Evolutionary conservation across 371 early-diverging fungal genomes (phyloP), one percentile per base, ranked within the genome.

Genomic region (Mortierella sp.): DNA sequence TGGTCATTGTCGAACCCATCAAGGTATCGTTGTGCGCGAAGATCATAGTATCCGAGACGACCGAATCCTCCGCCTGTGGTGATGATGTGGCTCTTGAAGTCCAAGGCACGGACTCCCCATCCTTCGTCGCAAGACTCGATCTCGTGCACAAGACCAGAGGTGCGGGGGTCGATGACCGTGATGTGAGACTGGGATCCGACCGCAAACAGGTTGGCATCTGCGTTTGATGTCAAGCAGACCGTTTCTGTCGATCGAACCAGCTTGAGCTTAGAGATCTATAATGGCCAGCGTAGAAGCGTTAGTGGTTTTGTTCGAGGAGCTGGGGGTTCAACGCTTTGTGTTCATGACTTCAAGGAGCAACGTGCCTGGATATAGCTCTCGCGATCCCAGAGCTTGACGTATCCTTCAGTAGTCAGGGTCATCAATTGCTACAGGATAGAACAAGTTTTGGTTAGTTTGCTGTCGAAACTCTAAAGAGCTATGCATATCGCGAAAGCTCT

Each of bases 91-190:
- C 86, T 74, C 59, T 88, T 88, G 59, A 92, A 88, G 34, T 86
- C 88, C 8, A 95, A 61, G 9, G 92, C 89, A 5, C 95, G 88
- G 5, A 95, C 94, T 3, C 95, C 95, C 93, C 95, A 94, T 1
- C 90, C 91, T 1, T 91, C 92, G 83, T 95, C 95, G 50, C 87
- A 83, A 5, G 93, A 92, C 9, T 88, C 89, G 48, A 91, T 78
- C 2, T 79, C 84, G 51, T 90, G 91, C 2, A 90, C 91, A 21
- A 90, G 72, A 8, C 64, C 69, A 54, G 77, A 28, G 2, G 75
- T 59, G 10, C 95, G 90, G 5, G 93, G 89, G 76, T 95, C 95
- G 6, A 93, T 43, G 24, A 95, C 26, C 10, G 92, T 90, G 28
- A 94, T 81, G 70, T 94, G 90, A 11, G 82, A 78, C 69, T 91